Evolutionary conservation across 257 asterid species (phyloP).

Genomic region (Solanum corneliomulleri): DNA sequence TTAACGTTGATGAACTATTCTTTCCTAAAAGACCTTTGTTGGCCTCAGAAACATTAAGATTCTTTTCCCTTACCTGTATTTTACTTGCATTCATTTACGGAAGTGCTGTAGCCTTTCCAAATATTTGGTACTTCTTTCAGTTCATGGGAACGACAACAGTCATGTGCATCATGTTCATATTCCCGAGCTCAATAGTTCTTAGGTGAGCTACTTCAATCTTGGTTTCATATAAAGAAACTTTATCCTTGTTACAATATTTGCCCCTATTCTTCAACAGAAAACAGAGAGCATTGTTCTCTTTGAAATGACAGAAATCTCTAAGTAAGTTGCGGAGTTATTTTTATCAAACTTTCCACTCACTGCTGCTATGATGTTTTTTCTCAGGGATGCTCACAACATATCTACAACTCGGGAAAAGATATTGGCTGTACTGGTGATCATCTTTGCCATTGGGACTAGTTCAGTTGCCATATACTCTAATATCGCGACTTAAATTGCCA

Average conservation of each 20-base stretch:
- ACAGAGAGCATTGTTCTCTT: background rate
- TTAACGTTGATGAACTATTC: constrained; percentile 65
- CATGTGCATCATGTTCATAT: constrained; percentile 86
- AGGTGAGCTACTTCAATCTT: constrained; percentile 27
- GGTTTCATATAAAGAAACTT: background rate
- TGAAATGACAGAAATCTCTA: background rate
- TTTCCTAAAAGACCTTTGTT: constrained; percentile 50
- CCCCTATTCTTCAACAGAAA: background rate
- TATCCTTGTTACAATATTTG: background rate
- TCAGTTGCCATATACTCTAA: constrained; percentile 64
- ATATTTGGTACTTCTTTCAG: constrained; percentile 96
- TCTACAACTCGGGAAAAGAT: constrained; percentile 48
- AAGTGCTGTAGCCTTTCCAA: constrained; percentile 72
- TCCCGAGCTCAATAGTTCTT: constrained; percentile 85
- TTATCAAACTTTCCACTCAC: background rate
- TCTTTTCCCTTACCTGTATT: constrained; percentile 40
- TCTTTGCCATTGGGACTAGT: constrained; percentile 78
- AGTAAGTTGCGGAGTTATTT: background rate
- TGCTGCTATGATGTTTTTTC: background rate
- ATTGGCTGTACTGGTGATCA: constrained; percentile 58
- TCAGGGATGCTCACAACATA: constrained; percentile 66
- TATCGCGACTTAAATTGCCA: constrained; percentile 22
- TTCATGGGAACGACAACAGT: constrained; percentile 92
- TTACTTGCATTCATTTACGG: constrained; percentile 47
- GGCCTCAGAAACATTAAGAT: constrained; percentile 38